Base-by-base conservation (phyloP, 2,329 filamentous ascomycete species). In the Phaeosphaeria sp. region DNA sequence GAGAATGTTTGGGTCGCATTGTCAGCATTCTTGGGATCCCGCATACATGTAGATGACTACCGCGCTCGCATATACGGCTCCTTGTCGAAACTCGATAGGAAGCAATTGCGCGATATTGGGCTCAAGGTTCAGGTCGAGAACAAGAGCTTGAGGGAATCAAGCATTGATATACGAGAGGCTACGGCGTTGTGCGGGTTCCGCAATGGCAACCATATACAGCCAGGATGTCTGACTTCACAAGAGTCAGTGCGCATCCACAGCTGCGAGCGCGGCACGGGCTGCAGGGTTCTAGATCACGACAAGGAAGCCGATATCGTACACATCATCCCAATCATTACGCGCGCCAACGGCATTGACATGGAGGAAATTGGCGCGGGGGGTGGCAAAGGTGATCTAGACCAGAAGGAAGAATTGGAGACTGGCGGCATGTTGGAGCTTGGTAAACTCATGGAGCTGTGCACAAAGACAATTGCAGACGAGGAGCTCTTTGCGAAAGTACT, bases 1-100 rank as follows among this genome's bases (percentile, higher is more conserved):
- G 93, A 98, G 73, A 91, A 96, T 51, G 92, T 97, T 0, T 97
- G 93, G 93, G 81, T 93, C 57, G 90, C 92, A 0, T 78, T 98
- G 0, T 89, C 92, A 0, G 85, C 88, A 21, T 86, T 87, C 11
- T 79, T 97, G 0, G 78, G 86, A 6, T 89, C 89, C 0, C 66
- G 89, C 81, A 86, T 97, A 1, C 94, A 97, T 67, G 86, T 97
- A 2, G 92, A 96, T 71, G 80, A 86, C 17, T 97, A 97, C 72
- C 92, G 93, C 65, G 81, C 89, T 69, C 78, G 83, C 1, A 82
- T 97, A 0, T 97, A 96, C 70, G 80, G 80, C 1, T 84, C 93
- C 0, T 77, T 83, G 6, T 77, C 78, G 1, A 82, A 66, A 2
- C 53, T 72, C 18, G 60, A 69, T 1, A 69, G 58, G 43, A 64